Conservation (phyloP, 352 stramenopile genomes). For the Pythium myriotylum region DNA sequence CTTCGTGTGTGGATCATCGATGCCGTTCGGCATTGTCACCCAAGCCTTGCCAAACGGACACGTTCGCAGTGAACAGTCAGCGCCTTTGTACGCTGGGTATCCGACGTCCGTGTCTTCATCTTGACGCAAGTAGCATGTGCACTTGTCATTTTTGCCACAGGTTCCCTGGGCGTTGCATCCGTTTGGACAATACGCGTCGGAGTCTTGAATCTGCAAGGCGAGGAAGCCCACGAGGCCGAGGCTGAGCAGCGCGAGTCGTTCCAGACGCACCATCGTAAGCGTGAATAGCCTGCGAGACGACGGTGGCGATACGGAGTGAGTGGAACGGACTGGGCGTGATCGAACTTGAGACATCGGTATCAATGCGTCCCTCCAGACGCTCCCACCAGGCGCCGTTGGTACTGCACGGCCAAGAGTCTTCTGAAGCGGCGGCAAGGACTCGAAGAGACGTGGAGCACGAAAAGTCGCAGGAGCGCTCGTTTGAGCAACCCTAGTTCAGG, state of each 20-base stretch:
- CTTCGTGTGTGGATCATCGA: slow-evolving; percentile 73
- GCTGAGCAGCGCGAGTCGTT: slow-evolving; percentile 43
- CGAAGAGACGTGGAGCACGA: too few relatives aligned
- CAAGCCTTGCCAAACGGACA: slow-evolving; percentile 74
- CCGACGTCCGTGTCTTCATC: slow-evolving; percentile 40
- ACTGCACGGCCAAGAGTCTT: too few relatives aligned
- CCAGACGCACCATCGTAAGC: slow-evolving; percentile 40
- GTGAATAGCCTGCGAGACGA: background rate
- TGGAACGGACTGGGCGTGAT: background rate
- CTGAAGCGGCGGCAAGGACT: too few relatives aligned
- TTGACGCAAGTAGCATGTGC: slow-evolving; percentile 89
- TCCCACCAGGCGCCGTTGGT: too few relatives aligned
- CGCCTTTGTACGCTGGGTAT: slow-evolving; percentile 69
- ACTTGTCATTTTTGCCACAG: slow-evolving; percentile 90
- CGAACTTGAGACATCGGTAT: too few relatives aligned
- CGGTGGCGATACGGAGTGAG: slow-evolving; percentile 12
- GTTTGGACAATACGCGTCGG: slow-evolving; percentile 75
- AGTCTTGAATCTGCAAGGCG: slow-evolving; percentile 29
- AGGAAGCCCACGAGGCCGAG: slow-evolving; percentile 39
- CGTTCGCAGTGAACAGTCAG: slow-evolving; percentile 80
- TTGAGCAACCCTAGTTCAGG: too few relatives aligned
- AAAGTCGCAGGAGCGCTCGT: too few relatives aligned
- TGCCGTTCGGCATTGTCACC: slow-evolving; percentile 51
- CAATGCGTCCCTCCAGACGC: too few relatives aligned
- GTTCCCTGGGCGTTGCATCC: slow-evolving; percentile 86